Evolutionary conservation across 1,284 basidiomycete genomes (phyloP).

Genomic region (Melampsora americana): DNA sequence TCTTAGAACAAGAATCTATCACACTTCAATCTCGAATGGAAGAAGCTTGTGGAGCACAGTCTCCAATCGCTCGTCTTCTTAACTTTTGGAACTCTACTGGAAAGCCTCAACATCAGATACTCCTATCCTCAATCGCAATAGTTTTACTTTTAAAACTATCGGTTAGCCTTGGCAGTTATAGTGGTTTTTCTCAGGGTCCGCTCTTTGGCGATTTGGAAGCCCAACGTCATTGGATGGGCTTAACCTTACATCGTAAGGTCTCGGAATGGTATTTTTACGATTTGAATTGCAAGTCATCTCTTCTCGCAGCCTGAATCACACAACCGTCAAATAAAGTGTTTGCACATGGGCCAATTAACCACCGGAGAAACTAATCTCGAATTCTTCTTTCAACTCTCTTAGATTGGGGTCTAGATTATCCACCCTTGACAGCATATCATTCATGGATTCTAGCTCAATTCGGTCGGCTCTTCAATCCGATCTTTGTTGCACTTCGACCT

Average conservation of each 20-base stretch:
- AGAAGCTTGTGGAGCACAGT: conserved; percentile 9
- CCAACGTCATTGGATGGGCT: conserved; percentile 41
- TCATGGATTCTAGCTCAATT: conserved; percentile 73
- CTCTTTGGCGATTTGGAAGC: conserved; percentile 41
- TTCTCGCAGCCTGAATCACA: not conserved
- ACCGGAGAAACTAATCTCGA: not conserved
- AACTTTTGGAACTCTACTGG: not conserved
- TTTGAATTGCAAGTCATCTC: conserved; percentile 12
- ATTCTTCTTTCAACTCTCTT: not conserved
- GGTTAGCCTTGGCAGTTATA: conserved; percentile 28
- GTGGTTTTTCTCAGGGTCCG: conserved; percentile 17
- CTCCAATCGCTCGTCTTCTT: conserved; percentile 15
- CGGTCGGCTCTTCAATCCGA: conserved; percentile 51
- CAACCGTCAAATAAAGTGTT: not conserved
- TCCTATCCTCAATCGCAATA: conserved; percentile 10
- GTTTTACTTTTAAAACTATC: conserved; percentile 21
- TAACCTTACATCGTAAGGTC: conserved; percentile 16
- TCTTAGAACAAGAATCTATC: not conserved
- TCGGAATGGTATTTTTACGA: conserved; percentile 39
- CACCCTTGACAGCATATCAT: conserved; percentile 81
- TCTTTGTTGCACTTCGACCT: conserved; percentile 47
- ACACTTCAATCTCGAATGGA: not conserved
- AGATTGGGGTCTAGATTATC: conserved; percentile 58
- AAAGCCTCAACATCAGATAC: conserved; percentile 10
- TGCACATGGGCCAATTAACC: not conserved